Conservation (phyloP, 2,329 filamentous ascomycete species). For the Fusarium tricinctum region DNA sequence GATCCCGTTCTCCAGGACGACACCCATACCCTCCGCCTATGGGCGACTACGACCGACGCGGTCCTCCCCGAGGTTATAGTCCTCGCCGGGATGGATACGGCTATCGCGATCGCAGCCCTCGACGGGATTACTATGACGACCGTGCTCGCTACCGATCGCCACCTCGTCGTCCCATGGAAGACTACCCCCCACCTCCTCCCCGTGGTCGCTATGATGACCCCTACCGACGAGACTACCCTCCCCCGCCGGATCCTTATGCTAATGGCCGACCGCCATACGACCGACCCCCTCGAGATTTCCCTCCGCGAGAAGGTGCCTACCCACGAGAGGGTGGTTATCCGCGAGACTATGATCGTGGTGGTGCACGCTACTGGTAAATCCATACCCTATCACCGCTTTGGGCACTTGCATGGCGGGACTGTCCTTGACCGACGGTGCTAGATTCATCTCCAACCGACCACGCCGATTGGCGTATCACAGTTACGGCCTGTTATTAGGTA, state of each 20-base stretch:
- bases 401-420: slow-evolving; percentile 50
- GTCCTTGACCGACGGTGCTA: slow-evolving; percentile 56
- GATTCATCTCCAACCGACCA: slow-evolving; percentile 48
- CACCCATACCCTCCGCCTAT: slow-evolving; percentile 76
- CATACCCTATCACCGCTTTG: slow-evolving; percentile 46
- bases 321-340: slow-evolving; percentile 60
- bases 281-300: slow-evolving; percentile 66
- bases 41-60: slow-evolving; percentile 88
- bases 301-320: slow-evolving; percentile 60
- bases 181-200: slow-evolving; percentile 79
- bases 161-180: slow-evolving; percentile 81
- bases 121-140: slow-evolving; percentile 90
- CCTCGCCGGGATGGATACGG: slow-evolving; percentile 79
- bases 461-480: slow-evolving; percentile 36
- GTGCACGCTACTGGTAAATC: slow-evolving; percentile 64
- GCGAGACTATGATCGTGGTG: slow-evolving; percentile 65
- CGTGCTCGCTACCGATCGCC: slow-evolving; percentile 85
- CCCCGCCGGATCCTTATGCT: slow-evolving; percentile 73
- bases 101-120: slow-evolving; percentile 89
- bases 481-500: slow-evolving; percentile 31
- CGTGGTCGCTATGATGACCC: slow-evolving; percentile 81
- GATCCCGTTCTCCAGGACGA: slow-evolving; percentile 81
- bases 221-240: slow-evolving; percentile 78
- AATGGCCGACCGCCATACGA: slow-evolving; percentile 71
- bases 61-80: slow-evolving; percentile 83